A percentile compares a stretch with the other conserved stretches of the same genome.
phyloP scores from a whole-genome alignment of 2,329 filamentous ascomycete genomes.

The Penicillium oxalicum region DNA sequence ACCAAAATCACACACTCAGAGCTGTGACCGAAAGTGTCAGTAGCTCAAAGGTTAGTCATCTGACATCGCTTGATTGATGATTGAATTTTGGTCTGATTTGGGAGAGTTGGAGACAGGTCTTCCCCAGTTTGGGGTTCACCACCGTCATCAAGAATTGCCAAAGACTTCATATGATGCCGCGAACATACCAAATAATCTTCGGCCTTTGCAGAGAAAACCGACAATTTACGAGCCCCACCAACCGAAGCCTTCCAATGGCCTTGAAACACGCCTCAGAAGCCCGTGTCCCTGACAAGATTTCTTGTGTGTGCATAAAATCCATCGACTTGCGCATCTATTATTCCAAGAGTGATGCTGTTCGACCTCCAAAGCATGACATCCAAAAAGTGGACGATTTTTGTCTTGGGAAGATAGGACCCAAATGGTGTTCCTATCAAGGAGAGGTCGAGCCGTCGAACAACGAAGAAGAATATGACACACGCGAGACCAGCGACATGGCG shows the following conservation, averaged over 20 bases:
- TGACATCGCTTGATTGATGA: background rate
- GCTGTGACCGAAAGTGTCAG: conserved; percentile 20
- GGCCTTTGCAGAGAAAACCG: conserved; percentile 14
- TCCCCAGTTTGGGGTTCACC: conserved; percentile 27
- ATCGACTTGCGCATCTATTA: conserved; percentile 20
- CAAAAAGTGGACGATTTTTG: no score
- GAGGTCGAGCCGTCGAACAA: no score
- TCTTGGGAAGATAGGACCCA: no score
- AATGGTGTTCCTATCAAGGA: no score
- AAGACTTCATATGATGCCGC: background rate
- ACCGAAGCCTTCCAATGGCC: conserved; percentile 12
- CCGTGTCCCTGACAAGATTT: conserved; percentile 14
- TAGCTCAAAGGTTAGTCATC: conserved; percentile 19
- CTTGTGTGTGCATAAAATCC: conserved; percentile 14
- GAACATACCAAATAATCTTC: conserved; percentile 16
- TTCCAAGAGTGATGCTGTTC: background rate
- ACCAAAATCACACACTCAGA: conserved; percentile 10
- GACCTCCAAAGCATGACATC: no score
- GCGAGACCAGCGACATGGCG: no score
- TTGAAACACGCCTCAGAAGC: conserved; percentile 13
- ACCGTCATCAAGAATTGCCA: conserved; percentile 18
- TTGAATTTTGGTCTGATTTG: background rate
- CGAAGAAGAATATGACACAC: no score
- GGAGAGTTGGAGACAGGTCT: conserved; percentile 20
- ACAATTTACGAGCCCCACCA: background rate